Percentiles rank a stretch among this genome's conserved stretches.
phyloP scores from a whole-genome alignment of 352 stramenopile species.

The Globisporangium viniferum region DNA sequence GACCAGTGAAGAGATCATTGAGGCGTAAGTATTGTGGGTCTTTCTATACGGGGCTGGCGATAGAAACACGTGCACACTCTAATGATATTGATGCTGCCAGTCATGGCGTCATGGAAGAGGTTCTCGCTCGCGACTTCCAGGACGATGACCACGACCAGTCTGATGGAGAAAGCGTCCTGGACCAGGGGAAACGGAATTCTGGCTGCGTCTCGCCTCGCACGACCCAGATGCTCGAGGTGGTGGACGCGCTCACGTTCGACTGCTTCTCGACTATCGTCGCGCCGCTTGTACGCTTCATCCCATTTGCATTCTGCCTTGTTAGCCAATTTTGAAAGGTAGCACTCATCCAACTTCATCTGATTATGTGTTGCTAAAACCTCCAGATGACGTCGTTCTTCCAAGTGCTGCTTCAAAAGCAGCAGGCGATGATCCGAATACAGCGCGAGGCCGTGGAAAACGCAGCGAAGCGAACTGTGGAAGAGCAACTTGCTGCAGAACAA shows the following conservation, averaged over 20 bases:
- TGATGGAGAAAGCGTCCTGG: constrained; percentile 6
- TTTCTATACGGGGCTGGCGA: background rate
- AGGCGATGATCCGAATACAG: constrained; percentile 17
- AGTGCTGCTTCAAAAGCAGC: constrained; percentile 31
- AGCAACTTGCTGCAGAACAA: constrained; percentile 7
- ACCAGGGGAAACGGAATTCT: background rate
- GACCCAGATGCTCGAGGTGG: constrained; percentile 27
- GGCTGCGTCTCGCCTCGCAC: constrained; percentile 19
- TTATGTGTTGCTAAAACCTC: background rate
- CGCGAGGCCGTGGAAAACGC: constrained; percentile 26
- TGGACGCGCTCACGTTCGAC: constrained; percentile 39
- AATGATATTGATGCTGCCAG: constrained; percentile 17
- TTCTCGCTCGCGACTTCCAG: constrained; percentile 22
- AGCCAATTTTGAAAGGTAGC: no score
- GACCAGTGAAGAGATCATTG: constrained; percentile 25
- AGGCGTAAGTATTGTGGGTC: constrained; percentile 19
- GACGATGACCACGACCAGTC: constrained; percentile 10
- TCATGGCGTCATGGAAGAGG: constrained; percentile 48
- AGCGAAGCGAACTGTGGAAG: constrained; percentile 8
- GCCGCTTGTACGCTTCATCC: constrained; percentile 16
- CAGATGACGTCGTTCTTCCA: constrained; percentile 39
- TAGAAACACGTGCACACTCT: no score
- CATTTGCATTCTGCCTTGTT: no score
- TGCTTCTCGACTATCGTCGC: constrained; percentile 25
- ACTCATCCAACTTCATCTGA: background rate